Percentiles rank a stretch among this genome's conserved stretches.
These are phyloP conservation scores for Epichloe aotearoae DNA, from an alignment of 2,329 filamentous ascomycete species.

Conservation along the genomic window DNA sequence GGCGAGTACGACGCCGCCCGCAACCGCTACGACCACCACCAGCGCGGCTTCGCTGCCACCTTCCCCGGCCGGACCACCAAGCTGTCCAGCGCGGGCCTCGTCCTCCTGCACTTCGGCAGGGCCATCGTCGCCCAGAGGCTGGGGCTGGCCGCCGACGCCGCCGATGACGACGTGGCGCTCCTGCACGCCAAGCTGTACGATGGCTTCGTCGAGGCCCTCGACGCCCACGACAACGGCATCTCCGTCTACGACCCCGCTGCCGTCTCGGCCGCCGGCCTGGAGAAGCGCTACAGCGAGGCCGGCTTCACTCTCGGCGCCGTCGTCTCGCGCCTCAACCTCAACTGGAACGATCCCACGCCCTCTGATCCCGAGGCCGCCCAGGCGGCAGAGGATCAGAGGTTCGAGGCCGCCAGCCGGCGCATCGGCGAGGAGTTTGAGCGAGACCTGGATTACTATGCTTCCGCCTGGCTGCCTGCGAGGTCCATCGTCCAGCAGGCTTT, in stretches of 20 bases:
- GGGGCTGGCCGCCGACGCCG: not conserved
- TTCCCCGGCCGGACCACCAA: conserved; percentile 80
- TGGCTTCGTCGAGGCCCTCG: conserved; percentile 87
- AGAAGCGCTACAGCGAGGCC: conserved; percentile 73
- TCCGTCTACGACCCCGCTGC: conserved; percentile 62
- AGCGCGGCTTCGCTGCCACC: conserved; percentile 74
- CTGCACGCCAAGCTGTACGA: conserved; percentile 85
- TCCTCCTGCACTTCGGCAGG: conserved; percentile 91
- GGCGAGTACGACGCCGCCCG: conserved; percentile 70
- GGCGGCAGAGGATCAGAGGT: conserved; percentile 66
- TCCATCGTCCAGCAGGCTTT: conserved; percentile 68
- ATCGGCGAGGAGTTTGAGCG: conserved; percentile 83
- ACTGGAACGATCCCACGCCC: conserved; percentile 56
- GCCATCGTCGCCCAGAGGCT: conserved; percentile 56
- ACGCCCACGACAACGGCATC: conserved; percentile 96
- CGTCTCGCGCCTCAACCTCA: conserved; percentile 66
- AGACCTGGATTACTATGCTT: conserved; percentile 62
- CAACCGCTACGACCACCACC: conserved; percentile 93
- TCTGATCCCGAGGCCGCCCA: conserved; percentile 44
- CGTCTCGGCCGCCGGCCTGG: conserved; percentile 54
- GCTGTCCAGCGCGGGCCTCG: conserved; percentile 83
- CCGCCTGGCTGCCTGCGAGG: conserved; percentile 78
- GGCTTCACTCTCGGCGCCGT: conserved; percentile 76
- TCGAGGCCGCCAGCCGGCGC: conserved; percentile 61
- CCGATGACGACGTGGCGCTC: conserved; percentile 46